phyloP scores from a whole-genome alignment of 495 filamentous ascomycete species.

The Umbilicaria muhlenbergii region DNA sequence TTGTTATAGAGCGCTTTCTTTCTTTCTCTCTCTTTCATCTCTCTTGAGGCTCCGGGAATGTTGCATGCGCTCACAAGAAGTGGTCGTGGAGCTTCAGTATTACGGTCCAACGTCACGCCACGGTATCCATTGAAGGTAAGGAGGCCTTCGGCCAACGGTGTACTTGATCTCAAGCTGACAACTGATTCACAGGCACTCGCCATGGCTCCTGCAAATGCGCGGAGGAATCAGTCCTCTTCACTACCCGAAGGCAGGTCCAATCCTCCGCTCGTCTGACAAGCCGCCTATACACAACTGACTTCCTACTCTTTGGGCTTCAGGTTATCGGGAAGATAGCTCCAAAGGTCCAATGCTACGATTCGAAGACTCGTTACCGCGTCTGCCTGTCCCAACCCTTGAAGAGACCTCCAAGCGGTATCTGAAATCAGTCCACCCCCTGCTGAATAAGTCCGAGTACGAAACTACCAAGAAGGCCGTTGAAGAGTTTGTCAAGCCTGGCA shows the following conservation, averaged over 20 bases:
- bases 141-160: not conserved
- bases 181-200: slow-evolving; percentile 10
- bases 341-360: slow-evolving; percentile 92
- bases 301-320: slow-evolving; percentile 24
- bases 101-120: not conserved
- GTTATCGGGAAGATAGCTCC: slow-evolving; percentile 80
- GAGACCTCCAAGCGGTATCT: slow-evolving; percentile 86
- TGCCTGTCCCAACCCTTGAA: slow-evolving; percentile 86
- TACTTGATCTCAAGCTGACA: too few species aligned
- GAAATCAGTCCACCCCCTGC: slow-evolving; percentile 75
- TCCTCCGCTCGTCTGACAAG: slow-evolving; percentile 9
- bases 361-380: slow-evolving; percentile 81
- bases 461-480: slow-evolving; percentile 67
- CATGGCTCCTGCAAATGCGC: slow-evolving; percentile 34
- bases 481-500: slow-evolving; percentile 68
- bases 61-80: not conserved
- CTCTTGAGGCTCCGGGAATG: not conserved
- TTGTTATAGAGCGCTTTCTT: not conserved
- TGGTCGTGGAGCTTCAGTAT: not conserved
- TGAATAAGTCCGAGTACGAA: slow-evolving; percentile 57
- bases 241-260: slow-evolving; percentile 34
- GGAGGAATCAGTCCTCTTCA: slow-evolving; percentile 37
- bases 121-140: not conserved
- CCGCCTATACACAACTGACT: not conserved
- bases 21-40: not conserved